A percentile compares a stretch with the other conserved stretches of the same genome.
phyloP scores from a whole-genome alignment of 2,329 filamentous ascomycete species.

The Phialemoniopsis sp. region DNA sequence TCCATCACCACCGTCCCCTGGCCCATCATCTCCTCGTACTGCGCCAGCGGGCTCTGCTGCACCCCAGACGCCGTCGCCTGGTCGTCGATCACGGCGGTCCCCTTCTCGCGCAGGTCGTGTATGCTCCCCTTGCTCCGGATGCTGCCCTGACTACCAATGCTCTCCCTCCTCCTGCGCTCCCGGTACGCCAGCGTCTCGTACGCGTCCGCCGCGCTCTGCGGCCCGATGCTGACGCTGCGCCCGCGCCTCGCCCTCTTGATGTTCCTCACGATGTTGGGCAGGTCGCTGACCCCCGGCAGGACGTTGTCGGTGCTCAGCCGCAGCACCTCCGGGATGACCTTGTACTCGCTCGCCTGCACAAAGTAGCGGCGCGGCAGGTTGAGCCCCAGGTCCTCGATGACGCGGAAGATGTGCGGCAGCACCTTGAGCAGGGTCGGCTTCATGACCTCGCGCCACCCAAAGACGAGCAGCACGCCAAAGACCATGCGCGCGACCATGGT shows the following conservation, averaged over 20 bases:
- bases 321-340: constrained; percentile 69
- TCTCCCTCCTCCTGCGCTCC: constrained; percentile 57
- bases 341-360: constrained; percentile 84
- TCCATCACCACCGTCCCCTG: constrained; percentile 48
- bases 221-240: constrained; percentile 83
- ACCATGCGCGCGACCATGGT: constrained; percentile 65
- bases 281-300: constrained; percentile 82
- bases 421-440: constrained; percentile 76
- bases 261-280: constrained; percentile 76
- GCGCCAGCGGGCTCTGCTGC: constrained; percentile 46
- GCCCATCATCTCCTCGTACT: constrained; percentile 73
- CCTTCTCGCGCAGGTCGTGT: constrained; percentile 31
- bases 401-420: constrained; percentile 82
- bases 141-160: constrained; percentile 47
- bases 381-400: constrained; percentile 75
- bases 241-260: constrained; percentile 69
- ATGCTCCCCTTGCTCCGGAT: constrained; percentile 38
- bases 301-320: constrained; percentile 75
- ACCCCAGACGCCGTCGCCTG: constrained; percentile 37
- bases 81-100: constrained; percentile 15
- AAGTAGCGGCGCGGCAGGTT: constrained; percentile 88
- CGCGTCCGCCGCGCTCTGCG: constrained; percentile 92
- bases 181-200: constrained; percentile 94
- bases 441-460: constrained; percentile 85
- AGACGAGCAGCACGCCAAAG: constrained; percentile 77